Evolutionary conservation across 768 basidiomycete genomes (phyloP).

Genomic region (Obba rivulosa): DNA sequence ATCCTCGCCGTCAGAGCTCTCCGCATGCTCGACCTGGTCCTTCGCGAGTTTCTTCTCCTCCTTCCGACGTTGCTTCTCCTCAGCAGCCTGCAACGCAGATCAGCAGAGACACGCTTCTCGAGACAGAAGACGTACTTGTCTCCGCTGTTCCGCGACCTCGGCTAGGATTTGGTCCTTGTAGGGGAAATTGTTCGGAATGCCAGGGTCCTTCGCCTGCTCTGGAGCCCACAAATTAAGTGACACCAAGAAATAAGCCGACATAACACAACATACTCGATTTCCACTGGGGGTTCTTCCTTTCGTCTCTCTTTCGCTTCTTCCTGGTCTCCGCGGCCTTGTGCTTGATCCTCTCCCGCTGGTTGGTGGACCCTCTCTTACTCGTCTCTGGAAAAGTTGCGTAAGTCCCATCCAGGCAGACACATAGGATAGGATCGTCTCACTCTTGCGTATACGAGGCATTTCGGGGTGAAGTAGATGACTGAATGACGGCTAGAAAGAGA

Average conservation of each 20-base stretch:
- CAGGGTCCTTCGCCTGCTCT: constrained; percentile 87
- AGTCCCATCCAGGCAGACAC: constrained; percentile 1
- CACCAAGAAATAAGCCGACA: neutral
- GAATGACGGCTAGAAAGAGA: too few species aligned
- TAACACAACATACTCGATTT: constrained; percentile 66
- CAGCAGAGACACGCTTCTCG: neutral
- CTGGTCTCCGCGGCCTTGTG: constrained; percentile 72
- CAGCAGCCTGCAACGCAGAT: constrained; percentile 48
- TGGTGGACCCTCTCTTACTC: constrained; percentile 70
- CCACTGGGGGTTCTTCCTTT: constrained; percentile 80
- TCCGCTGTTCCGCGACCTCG: constrained; percentile 79
- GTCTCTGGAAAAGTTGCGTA: constrained; percentile 70
- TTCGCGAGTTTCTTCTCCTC: constrained; percentile 55
- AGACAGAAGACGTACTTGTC: constrained; percentile 44
- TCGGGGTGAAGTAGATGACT: too few species aligned
- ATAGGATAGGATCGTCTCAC: too few species aligned
- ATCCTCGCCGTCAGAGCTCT: constrained; percentile 21
- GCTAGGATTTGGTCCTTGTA: constrained; percentile 94
- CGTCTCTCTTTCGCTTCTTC: constrained; percentile 69
- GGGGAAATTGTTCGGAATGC: constrained; percentile 89
- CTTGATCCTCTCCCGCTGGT: constrained; percentile 66
- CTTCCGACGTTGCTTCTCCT: constrained; percentile 65
- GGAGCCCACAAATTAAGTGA: constrained; percentile 4
- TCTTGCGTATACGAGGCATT: constrained; percentile 71
- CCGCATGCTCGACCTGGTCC: constrained; percentile 19